Percentiles rank a stretch among this genome's conserved stretches.
These are phyloP conservation scores for Hypoxylon fuscum DNA, from an alignment of 495 filamentous ascomycete species.

Conservation along the genomic window DNA sequence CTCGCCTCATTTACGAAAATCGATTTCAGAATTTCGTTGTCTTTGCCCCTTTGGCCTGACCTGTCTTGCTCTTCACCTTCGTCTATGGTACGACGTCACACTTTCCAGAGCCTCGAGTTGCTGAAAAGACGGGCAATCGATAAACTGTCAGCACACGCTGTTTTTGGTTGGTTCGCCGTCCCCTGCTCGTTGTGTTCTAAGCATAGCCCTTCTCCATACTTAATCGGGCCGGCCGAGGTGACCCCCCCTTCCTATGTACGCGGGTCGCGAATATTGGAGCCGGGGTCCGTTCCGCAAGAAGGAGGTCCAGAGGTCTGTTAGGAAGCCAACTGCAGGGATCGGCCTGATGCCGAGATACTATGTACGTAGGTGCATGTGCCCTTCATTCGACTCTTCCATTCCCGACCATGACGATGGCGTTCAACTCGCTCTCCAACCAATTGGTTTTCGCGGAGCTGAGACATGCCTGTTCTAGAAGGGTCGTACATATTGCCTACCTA, in stretches of 20 bases:
- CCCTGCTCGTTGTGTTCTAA: too few species aligned
- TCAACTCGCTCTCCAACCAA: neutral
- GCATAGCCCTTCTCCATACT: conserved; percentile 16
- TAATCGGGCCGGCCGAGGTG: conserved; percentile 38
- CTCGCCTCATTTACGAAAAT: too few species aligned
- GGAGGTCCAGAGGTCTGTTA: conserved; percentile 34
- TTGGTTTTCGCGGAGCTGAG: conserved; percentile 22
- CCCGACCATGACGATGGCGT: conserved; percentile 3
- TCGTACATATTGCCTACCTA: conserved; percentile 10
- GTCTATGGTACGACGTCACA: neutral
- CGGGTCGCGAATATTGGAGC: too few species aligned
- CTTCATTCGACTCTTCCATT: too few species aligned
- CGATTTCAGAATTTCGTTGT: neutral
- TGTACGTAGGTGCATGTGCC: neutral
- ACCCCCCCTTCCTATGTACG: conserved; percentile 29
- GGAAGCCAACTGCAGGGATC: conserved; percentile 21
- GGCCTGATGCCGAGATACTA: conserved; percentile 9
- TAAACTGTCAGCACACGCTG: conserved; percentile 3
- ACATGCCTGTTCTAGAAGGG: conserved; percentile 37
- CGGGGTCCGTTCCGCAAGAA: conserved; percentile 35
- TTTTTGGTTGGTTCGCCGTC: neutral
- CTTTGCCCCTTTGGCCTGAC: neutral
- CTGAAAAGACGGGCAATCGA: neutral
- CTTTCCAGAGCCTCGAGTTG: neutral
- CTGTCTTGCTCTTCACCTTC: neutral